phyloP scores from a whole-genome alignment of 208 protist genomes.

The Leishmania aethiopica region DNA sequence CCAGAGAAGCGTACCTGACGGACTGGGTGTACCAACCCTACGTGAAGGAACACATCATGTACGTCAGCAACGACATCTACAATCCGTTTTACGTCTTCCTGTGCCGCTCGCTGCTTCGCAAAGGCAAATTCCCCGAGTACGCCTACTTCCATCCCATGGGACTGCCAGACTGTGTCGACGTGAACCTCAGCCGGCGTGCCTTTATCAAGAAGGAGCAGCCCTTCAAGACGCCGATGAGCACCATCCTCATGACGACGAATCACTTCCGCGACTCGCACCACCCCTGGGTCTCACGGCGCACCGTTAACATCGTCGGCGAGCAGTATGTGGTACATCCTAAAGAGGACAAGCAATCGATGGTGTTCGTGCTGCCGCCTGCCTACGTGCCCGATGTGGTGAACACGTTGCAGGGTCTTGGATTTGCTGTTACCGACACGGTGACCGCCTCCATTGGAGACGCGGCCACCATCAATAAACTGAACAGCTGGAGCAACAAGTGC shows the following conservation, averaged over 20 bases:
- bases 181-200: conserved; percentile 72
- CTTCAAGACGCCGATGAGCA: conserved; percentile 68
- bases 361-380: conserved; percentile 75
- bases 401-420: conserved; percentile 73
- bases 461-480: conserved; percentile 51
- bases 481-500: conserved; percentile 65
- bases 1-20: conserved; percentile 70
- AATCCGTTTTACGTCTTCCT: conserved; percentile 82
- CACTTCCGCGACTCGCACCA: conserved; percentile 67
- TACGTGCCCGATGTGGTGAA: conserved; percentile 71
- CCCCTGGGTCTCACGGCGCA: conserved; percentile 62
- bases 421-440: conserved; percentile 63
- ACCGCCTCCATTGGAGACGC: conserved; percentile 57
- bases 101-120: conserved; percentile 58
- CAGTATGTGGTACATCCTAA: conserved; percentile 80
- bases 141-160: conserved; percentile 88
- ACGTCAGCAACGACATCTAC: conserved; percentile 88
- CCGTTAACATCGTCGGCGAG: conserved; percentile 71
- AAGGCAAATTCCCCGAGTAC: conserved; percentile 65
- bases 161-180: conserved; percentile 80
- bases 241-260: conserved; percentile 67
- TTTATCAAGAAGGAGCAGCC: conserved; percentile 83
- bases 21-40: conserved; percentile 91
- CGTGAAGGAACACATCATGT: conserved; percentile 85
- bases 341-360: conserved; percentile 73